phyloP scores from a whole-genome alignment of 495 filamentous ascomycete species.

The Xylaria telfairii region DNA sequence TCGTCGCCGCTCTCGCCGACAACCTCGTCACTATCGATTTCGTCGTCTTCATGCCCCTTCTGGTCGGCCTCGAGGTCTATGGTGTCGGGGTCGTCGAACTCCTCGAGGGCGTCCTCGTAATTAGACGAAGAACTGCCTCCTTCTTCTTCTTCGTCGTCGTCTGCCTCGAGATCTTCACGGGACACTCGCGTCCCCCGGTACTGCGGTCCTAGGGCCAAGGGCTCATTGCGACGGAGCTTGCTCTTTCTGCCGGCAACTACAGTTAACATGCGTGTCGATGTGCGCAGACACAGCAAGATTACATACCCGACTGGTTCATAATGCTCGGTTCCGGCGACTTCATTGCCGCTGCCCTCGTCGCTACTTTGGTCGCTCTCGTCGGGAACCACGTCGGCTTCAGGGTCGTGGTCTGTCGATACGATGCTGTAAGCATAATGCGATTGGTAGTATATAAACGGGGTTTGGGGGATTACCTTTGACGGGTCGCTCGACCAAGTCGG shows the following conservation, averaged over 20 bases:
- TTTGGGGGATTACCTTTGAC: conserved; percentile 42
- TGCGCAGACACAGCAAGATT: conserved; percentile 15
- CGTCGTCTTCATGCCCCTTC: conserved; percentile 56
- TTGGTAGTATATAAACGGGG: not conserved
- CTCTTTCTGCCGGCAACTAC: conserved; percentile 65
- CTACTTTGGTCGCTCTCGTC: conserved; percentile 57
- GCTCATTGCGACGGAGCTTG: conserved; percentile 78
- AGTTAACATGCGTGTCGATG: conserved; percentile 20
- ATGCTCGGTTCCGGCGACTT: conserved; percentile 73
- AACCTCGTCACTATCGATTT: conserved; percentile 69
- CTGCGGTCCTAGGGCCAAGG: conserved; percentile 71
- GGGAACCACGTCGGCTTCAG: conserved; percentile 71
- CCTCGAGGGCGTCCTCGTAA: conserved; percentile 41
- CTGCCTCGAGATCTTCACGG: conserved; percentile 66
- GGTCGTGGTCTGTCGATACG: conserved; percentile 75
- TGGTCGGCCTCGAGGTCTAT: conserved; percentile 54
- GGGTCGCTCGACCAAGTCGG: conserved; percentile 48
- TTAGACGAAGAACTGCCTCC: conserved; percentile 28
- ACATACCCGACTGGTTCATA: conserved; percentile 79
- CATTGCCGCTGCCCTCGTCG: conserved; percentile 60
- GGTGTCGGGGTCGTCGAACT: conserved; percentile 54
- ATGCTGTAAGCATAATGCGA: conserved; percentile 26
- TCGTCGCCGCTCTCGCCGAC: conserved; percentile 67
- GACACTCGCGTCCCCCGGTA: conserved; percentile 84
- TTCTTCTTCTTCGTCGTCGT: conserved; percentile 40